Base-by-base conservation (phyloP, 2,329 filamentous ascomycete species). In the Alternaria metachromatica region DNA sequence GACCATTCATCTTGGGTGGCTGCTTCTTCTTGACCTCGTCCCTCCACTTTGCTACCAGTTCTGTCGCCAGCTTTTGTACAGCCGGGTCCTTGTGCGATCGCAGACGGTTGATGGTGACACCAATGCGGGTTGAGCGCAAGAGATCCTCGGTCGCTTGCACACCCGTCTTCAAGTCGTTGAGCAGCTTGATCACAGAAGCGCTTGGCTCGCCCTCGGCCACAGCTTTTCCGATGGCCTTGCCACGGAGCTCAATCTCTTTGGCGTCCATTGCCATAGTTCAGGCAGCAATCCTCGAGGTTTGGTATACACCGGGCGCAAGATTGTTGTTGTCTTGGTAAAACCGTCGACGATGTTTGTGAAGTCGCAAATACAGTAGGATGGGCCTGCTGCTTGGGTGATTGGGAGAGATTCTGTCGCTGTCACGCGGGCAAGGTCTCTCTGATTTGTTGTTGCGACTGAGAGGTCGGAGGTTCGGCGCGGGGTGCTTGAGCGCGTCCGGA, bases 31-130 rank as follows among this genome's bases (percentile, higher is more conserved):
- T 91, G 54, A 97, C 91, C 44, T 91, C 88, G 74, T 89, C 89
- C 83, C 91, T 92, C 93, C 93, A 97, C 80, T 94, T 96, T 66
- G 87, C 87, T 56, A 99, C 94, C 60, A 98, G 91, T 75, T 94
- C 92, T 63, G 87, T 86, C 4, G 96, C 94, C 46, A 92, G 85
- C 55, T 88, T 87, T 50, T 90, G 89, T 71, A 98, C 91, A 51
- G 85, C 84, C 3, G 85, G 83, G 46, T 94, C 89, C 80, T 92
- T 94, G 84, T 96, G 91, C 61, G 89, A 81, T 80, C 96, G 94
- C 64, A 91, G 88, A 79, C 94, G 95, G 80, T 94, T 95, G 67
- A 98, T 92, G 55, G 91, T 89, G 69, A 97, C 90, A 72, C 96
- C 96, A 55, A 97, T 95, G 72, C 91, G 92, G n/a, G 95, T 98